Evolutionary conservation across 2,329 filamentous ascomycete genomes (phyloP), one percentile per base, ranked within the genome.

Genomic region (Colletotrichum filicis): DNA sequence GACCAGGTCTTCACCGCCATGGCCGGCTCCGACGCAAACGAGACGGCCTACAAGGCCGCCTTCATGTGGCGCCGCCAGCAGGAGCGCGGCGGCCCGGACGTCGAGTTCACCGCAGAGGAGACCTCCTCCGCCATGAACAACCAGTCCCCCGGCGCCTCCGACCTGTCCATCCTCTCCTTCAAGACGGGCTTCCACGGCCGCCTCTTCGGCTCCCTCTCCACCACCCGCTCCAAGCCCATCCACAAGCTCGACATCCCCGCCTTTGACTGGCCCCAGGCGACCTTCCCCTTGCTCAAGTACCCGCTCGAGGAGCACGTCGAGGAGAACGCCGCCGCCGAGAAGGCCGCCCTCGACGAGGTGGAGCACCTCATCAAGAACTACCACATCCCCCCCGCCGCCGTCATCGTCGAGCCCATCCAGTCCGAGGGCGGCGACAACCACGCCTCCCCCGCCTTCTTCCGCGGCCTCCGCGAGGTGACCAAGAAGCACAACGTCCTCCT

Each of bases 391-490:
- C 93, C 95, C 12, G 93, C 92, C 60, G 95, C 95, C 74, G 90
- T 97, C 63, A 87, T 98, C 68, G 89, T 98, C 77, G 95, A 98
- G 88, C 95, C 95, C 72, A 93, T 98, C 81, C 95, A 98, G 86
- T 97, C 94, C 78, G 95, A 98, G 86, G 95, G 95, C 76, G 95
- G 95, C 77, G 95, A 98, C 86, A 98, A 98, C 89, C 95, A 98
- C 85, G 95, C 95, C 71, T 94, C 93, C 1, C 92, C 95, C 11
- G 89, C 89, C 75, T 98, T 97, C 89, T 98, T 98, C 92, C 91
- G 88, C 74, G 93, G 93, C 72, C 90, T 98, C 64, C 93, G 95
- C 74, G 92, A 91, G 56, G 83, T 98, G 74, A 97, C 95, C 52
- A 89, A 90, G 81, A 92, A 92, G 83, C 90, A 95, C 85, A 88